Base-by-base conservation (phyloP, 257 asterid genomes). In the Datura wrightii region DNA sequence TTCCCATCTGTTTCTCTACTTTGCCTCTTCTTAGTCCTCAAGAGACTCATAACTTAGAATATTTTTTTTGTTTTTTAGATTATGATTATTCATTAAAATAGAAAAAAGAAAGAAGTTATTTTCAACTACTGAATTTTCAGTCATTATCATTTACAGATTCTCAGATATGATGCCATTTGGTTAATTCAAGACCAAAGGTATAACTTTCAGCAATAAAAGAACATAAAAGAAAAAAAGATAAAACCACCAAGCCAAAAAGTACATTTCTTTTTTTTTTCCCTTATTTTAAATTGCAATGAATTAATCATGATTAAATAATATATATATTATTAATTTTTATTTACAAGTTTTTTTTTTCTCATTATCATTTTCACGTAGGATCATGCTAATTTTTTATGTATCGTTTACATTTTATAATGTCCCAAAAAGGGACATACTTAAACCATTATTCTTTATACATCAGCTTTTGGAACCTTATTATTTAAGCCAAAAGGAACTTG, bases 91-190 rank as follows among this genome's bases (percentile, higher is more conserved):
- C 42, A 19, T 24, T 37, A 0, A 19, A n/a, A n/a, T n/a, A n/a
- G n/a, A n/a, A n/a, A n/a, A n/a, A n/a, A n/a, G n/a, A 74, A 70
- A 74, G 39, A 6, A 48, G 53, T 74, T 48, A 3, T 46, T 74
- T 74, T 74, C 80, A 74, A 19, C n/a, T 48, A 74, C 80, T 24
- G 42, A 48, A 74, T 46, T 48, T 10, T 72, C 80, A 67, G 50
- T 67, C 78, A 3, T 37, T 67, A 3, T 67, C 78, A 67, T 67
- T 37, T 67, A 37, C 78, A 46, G 19, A 46, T 44, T n/a, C 5
- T 72, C 36, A 72, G 41, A 46, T 44, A 50, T 24, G 59, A 72
- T 72, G 41, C 58, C 80, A 72, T 72, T 46, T 46, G 80, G n/a
- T 46, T 46, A 46, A 72, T 19, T 72, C 80, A 72, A 72, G n/a